Evolutionary conservation across 176 grass and related monocot species (phyloP), one percentile per base, ranked within the genome.

Genomic region (Rhynchospora pubera): DNA sequence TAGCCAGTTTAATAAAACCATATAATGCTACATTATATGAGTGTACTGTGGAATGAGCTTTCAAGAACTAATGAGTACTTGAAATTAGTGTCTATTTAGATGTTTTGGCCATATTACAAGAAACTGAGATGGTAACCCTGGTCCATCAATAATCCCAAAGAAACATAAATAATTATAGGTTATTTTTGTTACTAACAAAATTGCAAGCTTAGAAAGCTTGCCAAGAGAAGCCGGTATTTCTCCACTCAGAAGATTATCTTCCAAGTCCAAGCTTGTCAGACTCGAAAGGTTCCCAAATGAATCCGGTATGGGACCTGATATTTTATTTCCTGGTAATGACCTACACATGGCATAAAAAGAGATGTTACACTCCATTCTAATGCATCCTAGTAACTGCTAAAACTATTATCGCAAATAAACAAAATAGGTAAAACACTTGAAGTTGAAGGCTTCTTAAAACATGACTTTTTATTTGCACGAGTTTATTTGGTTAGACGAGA

Each of bases 151-250:
- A 70, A 46, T 5, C 66, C 66, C 42, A 46, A 70, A 46, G 43
- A 70, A 70, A 43, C 66, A 70, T 42, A 45, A 67, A 67, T 30
- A 39, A 46, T 44, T 64, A 71, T 7, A 65, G 44, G 60, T 9
- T 42, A 69, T 66, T 42, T 43, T 13, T 74, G 28, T n/a, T 92
- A 84, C 90, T 84, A 87, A 97, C 94, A 97, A 47, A 87, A 86
- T 50, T 53, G 85, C 64, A 65, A 97, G 94, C 79, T 89, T 87
- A 21, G 88, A 83, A 70, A 97, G 92, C 24, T 55, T 85, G 58
- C 94, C 90, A 82, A 97, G 86, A 83, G 94, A 92, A 89, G 85
- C 68, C 32, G 94, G 94, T 91, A 97, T 92, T 87, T 77, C 57
- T 71, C 94, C 94, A 87, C 51, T 81, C 61, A 97, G 82, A 11